Conservation (phyloP, 129 eudicot genomes). For the Kitagawia praeruptora region DNA sequence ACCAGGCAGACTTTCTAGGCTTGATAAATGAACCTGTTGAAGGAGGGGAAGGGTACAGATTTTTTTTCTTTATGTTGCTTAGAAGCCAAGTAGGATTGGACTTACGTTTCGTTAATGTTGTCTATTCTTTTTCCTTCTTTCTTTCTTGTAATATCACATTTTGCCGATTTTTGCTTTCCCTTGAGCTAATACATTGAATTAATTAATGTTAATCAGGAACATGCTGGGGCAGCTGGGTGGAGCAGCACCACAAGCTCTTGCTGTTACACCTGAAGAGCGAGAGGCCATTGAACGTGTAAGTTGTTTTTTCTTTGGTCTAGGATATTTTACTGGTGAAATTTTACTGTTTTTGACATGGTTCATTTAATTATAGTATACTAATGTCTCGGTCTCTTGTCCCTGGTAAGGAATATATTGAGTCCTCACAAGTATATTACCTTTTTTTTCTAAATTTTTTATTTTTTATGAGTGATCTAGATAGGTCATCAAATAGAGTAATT, state of each 20-base stretch:
- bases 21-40: constrained; percentile 62
- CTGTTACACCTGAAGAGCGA: constrained; percentile 70
- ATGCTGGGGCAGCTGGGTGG: constrained; percentile 39
- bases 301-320: not conserved
- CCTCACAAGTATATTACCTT: not conserved
- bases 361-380: not conserved
- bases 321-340: not conserved
- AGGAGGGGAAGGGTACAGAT: constrained; percentile 46
- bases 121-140: not conserved
- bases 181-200: not conserved
- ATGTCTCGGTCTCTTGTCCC: not conserved
- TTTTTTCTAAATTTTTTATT: not conserved
- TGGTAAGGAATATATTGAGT: not conserved
- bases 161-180: not conserved
- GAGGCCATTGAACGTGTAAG: constrained; percentile 75
- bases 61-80: constrained; percentile 2
- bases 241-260: constrained; percentile 47
- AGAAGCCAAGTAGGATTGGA: not conserved
- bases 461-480: not conserved
- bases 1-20: constrained; percentile 51
- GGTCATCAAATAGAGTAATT: not conserved
- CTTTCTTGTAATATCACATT: not conserved
- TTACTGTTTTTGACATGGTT: not conserved
- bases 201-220: constrained; percentile 27
- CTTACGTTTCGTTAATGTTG: not conserved